Percentiles rank a stretch among this genome's conserved stretches.
These are phyloP conservation scores for Forsythia suspensa DNA, from an alignment of 257 asterid genomes.

Conservation along the genomic window DNA sequence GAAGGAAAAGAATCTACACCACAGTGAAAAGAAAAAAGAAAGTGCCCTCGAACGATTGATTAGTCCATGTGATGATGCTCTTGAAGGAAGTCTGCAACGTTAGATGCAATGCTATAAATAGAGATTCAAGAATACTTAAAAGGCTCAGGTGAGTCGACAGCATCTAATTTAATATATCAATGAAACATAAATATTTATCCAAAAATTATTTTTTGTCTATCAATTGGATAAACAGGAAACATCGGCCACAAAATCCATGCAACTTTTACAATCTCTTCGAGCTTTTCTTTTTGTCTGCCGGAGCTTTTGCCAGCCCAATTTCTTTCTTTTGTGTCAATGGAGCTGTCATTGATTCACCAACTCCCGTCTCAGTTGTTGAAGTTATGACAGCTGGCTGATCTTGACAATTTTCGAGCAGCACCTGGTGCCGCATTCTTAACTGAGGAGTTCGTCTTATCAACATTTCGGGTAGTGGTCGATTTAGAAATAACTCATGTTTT, in stretches of 20 bases:
- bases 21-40: too few species aligned
- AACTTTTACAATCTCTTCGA: constrained; percentile 67
- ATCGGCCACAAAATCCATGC: neutral
- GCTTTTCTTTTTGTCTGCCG: constrained; percentile 81
- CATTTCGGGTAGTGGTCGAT: constrained; percentile 54
- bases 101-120: too few species aligned
- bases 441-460: constrained; percentile 58
- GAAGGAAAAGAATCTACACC: too few species aligned
- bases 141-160: neutral
- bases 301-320: constrained; percentile 49
- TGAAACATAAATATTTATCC: neutral
- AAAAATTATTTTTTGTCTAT: neutral
- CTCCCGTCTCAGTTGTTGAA: constrained; percentile 50
- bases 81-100: too few species aligned
- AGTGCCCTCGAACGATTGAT: too few species aligned
- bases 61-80: too few species aligned
- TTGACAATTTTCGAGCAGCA: constrained; percentile 49
- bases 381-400: constrained; percentile 36
- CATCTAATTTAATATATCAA: neutral
- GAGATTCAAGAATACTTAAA: neutral
- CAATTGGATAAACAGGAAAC: neutral
- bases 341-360: constrained; percentile 48
- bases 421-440: constrained; percentile 44
- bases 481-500: constrained; percentile 74
- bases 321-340: constrained; percentile 60